Conservation (phyloP, 768 basidiomycete genomes). For the Trametopsis cervina region DNA sequence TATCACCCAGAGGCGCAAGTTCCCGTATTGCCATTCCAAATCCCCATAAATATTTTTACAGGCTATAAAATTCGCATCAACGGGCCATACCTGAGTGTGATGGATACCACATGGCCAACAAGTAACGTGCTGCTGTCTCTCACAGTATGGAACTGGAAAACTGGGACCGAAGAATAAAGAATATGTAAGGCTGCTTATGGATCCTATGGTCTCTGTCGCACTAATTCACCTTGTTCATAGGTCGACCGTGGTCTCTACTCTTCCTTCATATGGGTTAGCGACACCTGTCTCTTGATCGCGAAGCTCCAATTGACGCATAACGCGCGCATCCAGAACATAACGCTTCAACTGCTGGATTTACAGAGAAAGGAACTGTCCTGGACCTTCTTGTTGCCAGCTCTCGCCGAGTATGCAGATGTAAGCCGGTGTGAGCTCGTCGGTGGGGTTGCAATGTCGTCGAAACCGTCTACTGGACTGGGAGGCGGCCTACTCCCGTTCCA, state of each 20-base stretch:
- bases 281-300: slow-evolving; percentile 5
- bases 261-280: slow-evolving; percentile 4
- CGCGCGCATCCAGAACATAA: background rate
- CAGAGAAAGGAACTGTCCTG: too few species aligned
- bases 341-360: background rate
- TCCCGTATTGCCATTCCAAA: background rate
- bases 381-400: too few species aligned
- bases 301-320: background rate
- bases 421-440: background rate
- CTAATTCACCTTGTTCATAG: background rate
- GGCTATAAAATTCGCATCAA: slow-evolving; percentile 8
- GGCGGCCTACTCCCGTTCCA: background rate
- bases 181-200: slow-evolving; percentile 3
- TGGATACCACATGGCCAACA: background rate
- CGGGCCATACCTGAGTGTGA: slow-evolving; percentile 2
- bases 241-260: background rate
- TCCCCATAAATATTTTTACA: background rate
- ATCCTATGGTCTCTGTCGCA: background rate
- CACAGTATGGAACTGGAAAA: slow-evolving; percentile 8
- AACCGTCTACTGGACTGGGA: background rate
- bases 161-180: background rate
- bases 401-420: background rate
- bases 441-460: background rate
- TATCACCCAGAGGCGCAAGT: slow-evolving; percentile 1
- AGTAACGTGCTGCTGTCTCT: background rate